These are phyloP conservation scores for Leccinellum rugosiceps DNA, from an alignment of 768 basidiomycete species.

Conservation along the genomic window DNA sequence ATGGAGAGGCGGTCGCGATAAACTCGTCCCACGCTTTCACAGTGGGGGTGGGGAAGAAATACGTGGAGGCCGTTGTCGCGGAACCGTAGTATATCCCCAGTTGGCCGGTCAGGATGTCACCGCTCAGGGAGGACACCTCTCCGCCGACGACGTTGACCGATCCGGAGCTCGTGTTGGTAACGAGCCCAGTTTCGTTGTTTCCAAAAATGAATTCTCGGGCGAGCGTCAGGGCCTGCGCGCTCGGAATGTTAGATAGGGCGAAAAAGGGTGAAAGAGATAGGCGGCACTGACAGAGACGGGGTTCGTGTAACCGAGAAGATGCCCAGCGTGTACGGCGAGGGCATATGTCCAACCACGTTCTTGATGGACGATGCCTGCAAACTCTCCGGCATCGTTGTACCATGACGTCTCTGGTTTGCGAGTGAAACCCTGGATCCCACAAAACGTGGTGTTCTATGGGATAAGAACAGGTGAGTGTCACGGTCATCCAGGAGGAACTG, in stretches of 20 bases:
- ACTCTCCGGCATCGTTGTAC: conserved; percentile 54
- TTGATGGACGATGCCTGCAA: conserved; percentile 70
- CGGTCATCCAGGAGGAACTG: background rate
- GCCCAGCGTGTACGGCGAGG: conserved; percentile 38
- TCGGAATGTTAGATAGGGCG: background rate
- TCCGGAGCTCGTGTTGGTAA: conserved; percentile 31
- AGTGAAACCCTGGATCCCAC: conserved; percentile 73
- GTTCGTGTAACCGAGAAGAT: conserved; percentile 36
- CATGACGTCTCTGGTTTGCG: conserved; percentile 66
- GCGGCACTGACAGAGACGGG: conserved; percentile 43
- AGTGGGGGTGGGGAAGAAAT: conserved; percentile 52
- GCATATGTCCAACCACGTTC: conserved; percentile 59
- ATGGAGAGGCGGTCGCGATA: conserved; percentile 38
- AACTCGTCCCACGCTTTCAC: conserved; percentile 55
- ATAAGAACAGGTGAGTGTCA: background rate
- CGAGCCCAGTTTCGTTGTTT: conserved; percentile 54
- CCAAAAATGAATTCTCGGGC: conserved; percentile 68
- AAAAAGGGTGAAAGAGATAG: background rate
- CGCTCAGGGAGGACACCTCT: conserved; percentile 43
- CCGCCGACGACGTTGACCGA: conserved; percentile 44
- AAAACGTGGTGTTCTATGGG: conserved; percentile 71
- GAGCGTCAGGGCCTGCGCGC: conserved; percentile 54
- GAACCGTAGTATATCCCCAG: conserved; percentile 56
- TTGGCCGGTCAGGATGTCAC: conserved; percentile 49
- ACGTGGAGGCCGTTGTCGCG: conserved; percentile 47